These are phyloP conservation scores for Citrus glauca DNA, from an alignment of 345 rosid genomes.

Conservation along the genomic window DNA sequence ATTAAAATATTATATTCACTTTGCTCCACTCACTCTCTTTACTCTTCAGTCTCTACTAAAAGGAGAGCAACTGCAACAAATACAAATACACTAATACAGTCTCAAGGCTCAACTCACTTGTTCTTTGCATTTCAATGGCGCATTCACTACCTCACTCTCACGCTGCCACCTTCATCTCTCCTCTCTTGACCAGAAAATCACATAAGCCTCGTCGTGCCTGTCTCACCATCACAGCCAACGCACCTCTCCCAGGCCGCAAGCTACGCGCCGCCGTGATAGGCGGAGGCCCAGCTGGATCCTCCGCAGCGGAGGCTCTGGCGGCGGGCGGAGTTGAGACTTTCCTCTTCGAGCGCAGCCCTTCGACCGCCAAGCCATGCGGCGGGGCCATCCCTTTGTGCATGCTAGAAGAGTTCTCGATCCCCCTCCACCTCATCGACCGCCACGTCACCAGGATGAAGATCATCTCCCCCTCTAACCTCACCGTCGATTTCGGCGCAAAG, in stretches of 20 bases:
- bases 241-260: constrained; percentile 34
- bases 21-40: too few species aligned
- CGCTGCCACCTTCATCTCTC: neutral
- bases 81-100: too few species aligned
- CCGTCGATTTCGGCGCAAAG: constrained; percentile 62
- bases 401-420: constrained; percentile 66
- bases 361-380: constrained; percentile 64
- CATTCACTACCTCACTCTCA: neutral
- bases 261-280: constrained; percentile 61
- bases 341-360: constrained; percentile 59
- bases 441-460: constrained; percentile 62
- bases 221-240: constrained; percentile 22
- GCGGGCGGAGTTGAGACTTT: constrained; percentile 59
- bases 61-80: too few species aligned
- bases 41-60: too few species aligned
- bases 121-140: neutral
- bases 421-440: constrained; percentile 56
- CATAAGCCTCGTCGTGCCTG: neutral
- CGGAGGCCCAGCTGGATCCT: constrained; percentile 64
- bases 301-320: constrained; percentile 55
- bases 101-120: too few species aligned
- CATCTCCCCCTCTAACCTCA: constrained; percentile 63
- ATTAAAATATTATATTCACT: neutral
- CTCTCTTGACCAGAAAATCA: constrained; percentile 9
- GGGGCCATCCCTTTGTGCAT: constrained; percentile 77